Base-by-base conservation (phyloP, 1,139 yeast genomes). In the Zygotorulaspora mrakii region DNA sequence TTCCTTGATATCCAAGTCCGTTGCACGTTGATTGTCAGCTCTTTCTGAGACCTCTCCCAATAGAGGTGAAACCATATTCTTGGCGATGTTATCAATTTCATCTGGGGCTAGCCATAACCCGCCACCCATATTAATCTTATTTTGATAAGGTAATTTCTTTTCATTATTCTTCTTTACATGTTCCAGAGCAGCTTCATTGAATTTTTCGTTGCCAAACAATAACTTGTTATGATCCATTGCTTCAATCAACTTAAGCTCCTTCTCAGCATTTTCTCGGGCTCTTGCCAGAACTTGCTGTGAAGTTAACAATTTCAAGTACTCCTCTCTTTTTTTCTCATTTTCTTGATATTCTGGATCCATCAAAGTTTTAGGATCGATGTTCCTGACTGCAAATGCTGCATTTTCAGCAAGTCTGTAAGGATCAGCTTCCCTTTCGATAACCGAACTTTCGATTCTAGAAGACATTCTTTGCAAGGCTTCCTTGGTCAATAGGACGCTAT, bases 31-130 rank as follows among this genome's bases (percentile, higher is more conserved):
- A 28, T 76, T 71, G 21, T 68, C 72, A 12, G 94, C 95, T 62
- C 85, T 82, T 38, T 71, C 68, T 53, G 74, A 70, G 55, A 91
- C 79, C 62, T 87, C 94, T 35, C 70, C 71, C 57, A 91, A 69
- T n/a, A 89, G 91, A 8, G 98, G 98, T 47, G 75, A 73, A 43
- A 91, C 95, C 57, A 85, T 73, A 40, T 80, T 74, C 42, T 79
- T 68, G n/a, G 97, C 97, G 70, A 91, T 77, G 39, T 74, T 75
- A 48, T 84, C 83, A 47, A 91, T 77, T 59, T 89, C 96, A 17
- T 71, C 73, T 48, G 76, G 84, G 36, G 84, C 71, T 73, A 89
- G 79, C 55, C 76, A 77, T 51, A 86, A 72, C 2, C 97, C 97
- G 51, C 95, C 96, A 47, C 98, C 98, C 50, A 89, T 68, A 56